Evolutionary conservation across 306 rosid species (phyloP), one percentile per base, ranked within the genome.

Genomic region (Cucumis cinereus): DNA sequence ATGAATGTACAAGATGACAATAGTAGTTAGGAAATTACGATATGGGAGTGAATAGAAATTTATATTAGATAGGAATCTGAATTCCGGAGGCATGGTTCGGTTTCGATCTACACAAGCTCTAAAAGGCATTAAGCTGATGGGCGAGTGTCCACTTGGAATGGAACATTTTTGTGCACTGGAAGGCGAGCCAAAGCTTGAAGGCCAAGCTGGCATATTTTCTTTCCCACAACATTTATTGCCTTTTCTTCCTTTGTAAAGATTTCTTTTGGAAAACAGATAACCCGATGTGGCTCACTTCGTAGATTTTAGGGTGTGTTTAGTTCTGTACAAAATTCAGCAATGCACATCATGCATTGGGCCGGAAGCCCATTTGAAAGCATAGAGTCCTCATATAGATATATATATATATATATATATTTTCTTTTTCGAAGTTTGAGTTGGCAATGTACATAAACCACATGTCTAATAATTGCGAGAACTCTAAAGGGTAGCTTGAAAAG

Each of bases 331-430:
- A 70, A 70, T 70, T 45, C 75, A 70, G 54, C 54, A 68, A 40
- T 66, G 73, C 73, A 40, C 56, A 69, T 24, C 57, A 45, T 71
- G 58, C 76, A 71, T 72, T 72, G 76, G 76, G 76, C 76, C 59
- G 14, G 35, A 72, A 72, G 76, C 60, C 76, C 59, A 72, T 10
- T 72, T 24, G 43, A 49, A 71, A 24, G 75, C 38, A 69, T 26
- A 71, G 14, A 71, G 58, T 70, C 47, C 55, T 50, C 55, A 15
- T 43, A 43, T 43, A 43, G 10, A 43, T 41, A 43, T 43, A 43
- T 43, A 43, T 43, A 43, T 10, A n/a, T 43, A 40, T 41, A 41
- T 41, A 41, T 41, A 41, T 43, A 10, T 50, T 64, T 64, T 19
- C 47, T 22, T 67, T 67, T 67, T 20, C 1, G 5, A 67, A 41